phyloP scores from a whole-genome alignment of 495 filamentous ascomycete species.

The Penicillium angulare region DNA sequence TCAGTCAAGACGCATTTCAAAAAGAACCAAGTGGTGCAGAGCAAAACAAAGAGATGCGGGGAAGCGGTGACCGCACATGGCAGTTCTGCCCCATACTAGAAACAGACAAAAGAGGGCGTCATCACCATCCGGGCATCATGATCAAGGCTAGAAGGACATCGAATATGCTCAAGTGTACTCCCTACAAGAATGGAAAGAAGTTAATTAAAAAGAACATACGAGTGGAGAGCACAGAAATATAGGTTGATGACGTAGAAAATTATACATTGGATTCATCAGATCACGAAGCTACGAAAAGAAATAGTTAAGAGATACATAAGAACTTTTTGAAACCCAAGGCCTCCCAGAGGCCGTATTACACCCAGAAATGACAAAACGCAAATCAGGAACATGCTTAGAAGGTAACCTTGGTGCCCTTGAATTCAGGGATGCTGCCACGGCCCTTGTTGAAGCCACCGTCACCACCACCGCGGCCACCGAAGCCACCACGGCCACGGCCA shows the following conservation, averaged over 20 bases:
- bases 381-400: constrained; percentile 57
- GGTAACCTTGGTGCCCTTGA: constrained; percentile 88
- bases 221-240: background rate
- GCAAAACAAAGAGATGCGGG: constrained; percentile 12
- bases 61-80: constrained; percentile 9
- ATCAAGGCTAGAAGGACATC: too few species aligned
- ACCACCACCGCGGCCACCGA: constrained; percentile 54
- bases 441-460: constrained; percentile 57
- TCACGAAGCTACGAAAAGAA: constrained; percentile 9
- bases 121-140: background rate
- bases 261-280: constrained; percentile 20
- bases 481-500: constrained; percentile 51
- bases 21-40: constrained; percentile 4
- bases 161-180: too few species aligned
- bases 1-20: too few species aligned
- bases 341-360: constrained; percentile 19
- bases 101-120: background rate
- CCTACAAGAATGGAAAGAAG: too few species aligned
- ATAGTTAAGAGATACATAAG: constrained; percentile 10
- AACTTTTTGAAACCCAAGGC: constrained; percentile 20
- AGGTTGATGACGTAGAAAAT: constrained; percentile 9
- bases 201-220: background rate
- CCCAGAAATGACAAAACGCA: constrained; percentile 14
- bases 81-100: constrained; percentile 1
- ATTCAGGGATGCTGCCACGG: constrained; percentile 76